Percentiles rank a stretch among this genome's conserved stretches.
Evolutionary conservation across 768 basidiomycete genomes (phyloP).

Genomic region (Termitomyces heimii): DNA sequence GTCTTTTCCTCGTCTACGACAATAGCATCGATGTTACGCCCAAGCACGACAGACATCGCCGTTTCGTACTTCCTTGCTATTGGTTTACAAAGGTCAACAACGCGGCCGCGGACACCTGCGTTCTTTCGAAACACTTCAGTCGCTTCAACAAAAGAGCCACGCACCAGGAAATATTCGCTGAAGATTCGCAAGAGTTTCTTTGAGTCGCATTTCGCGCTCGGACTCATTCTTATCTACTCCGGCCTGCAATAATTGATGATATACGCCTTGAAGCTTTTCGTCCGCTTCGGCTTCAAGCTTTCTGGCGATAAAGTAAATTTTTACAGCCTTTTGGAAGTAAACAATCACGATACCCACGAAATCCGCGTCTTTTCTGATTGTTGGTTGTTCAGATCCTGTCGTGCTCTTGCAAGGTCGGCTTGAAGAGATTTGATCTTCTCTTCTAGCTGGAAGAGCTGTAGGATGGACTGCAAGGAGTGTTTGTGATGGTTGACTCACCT

Average conservation of each 20-base stretch:
- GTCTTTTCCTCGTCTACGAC: constrained; percentile 97
- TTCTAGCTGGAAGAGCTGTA: constrained; percentile 43
- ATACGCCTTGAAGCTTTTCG: constrained; percentile 81
- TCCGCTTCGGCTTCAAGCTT: constrained; percentile 89
- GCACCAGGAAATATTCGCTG: constrained; percentile 88
- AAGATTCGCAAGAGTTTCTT: constrained; percentile 78
- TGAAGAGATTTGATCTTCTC: constrained; percentile 50
- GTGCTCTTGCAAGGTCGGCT: constrained; percentile 55
- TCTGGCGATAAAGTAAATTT: constrained; percentile 30
- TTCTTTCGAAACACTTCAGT: neutral
- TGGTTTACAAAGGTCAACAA: constrained; percentile 93
- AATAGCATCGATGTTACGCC: constrained; percentile 91
- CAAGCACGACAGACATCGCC: constrained; percentile 87
- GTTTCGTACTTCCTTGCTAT: constrained; percentile 88
- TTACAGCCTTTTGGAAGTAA: neutral
- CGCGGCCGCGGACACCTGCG: constrained; percentile 84
- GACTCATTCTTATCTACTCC: constrained; percentile 85
- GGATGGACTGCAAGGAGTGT: neutral
- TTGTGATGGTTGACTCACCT: constrained; percentile 34
- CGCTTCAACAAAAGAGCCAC: neutral
- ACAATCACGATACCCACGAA: constrained; percentile 40
- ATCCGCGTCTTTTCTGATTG: constrained; percentile 80
- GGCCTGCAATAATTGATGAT: constrained; percentile 82
- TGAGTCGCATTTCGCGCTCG: constrained; percentile 76
- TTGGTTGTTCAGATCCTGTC: constrained; percentile 79